Evolutionary conservation across 1,284 basidiomycete species (phyloP).

Genomic region (Apiotrichum gracile): DNA sequence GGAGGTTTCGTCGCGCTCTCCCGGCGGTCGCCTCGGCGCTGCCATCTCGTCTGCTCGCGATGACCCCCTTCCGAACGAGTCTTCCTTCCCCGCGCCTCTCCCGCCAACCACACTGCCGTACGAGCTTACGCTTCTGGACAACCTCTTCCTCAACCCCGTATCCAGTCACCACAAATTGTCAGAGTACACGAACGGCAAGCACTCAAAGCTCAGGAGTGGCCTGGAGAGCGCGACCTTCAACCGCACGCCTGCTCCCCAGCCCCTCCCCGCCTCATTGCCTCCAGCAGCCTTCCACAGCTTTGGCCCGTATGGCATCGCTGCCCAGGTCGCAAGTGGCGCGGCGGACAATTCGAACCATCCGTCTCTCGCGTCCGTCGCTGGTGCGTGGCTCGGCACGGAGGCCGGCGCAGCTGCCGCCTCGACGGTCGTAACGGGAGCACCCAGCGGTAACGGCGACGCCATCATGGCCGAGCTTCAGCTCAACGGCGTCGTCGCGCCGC

Average conservation of each 20-base stretch:
- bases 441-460: conserved; percentile 2
- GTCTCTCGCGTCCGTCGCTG: conserved; percentile 10
- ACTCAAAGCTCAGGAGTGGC: conserved; percentile 12
- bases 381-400: conserved; percentile 11
- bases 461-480: conserved; percentile 11
- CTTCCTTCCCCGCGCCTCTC: conserved; percentile 40
- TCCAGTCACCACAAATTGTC: conserved; percentile 44
- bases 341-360: background rate
- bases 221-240: background rate
- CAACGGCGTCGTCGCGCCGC: conserved; percentile 1
- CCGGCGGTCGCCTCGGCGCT: conserved; percentile 24
- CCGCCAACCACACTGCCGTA: conserved; percentile 43
- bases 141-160: conserved; percentile 48
- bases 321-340: conserved; percentile 10
- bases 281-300: conserved; percentile 31
- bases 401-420: conserved; percentile 3
- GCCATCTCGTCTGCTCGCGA: conserved; percentile 42
- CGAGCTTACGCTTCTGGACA: conserved; percentile 47
- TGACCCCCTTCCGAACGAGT: conserved; percentile 34
- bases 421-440: conserved; percentile 5
- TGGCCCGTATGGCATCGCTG: conserved; percentile 23
- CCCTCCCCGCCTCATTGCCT: conserved; percentile 20
- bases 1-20: conserved; percentile 16
- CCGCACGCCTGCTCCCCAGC: background rate
- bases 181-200: conserved; percentile 42